A percentile compares a stretch with the other conserved stretches of the same genome.
Conservation (phyloP, 768 basidiomycete species). For the Mycena maculata region DNA sequence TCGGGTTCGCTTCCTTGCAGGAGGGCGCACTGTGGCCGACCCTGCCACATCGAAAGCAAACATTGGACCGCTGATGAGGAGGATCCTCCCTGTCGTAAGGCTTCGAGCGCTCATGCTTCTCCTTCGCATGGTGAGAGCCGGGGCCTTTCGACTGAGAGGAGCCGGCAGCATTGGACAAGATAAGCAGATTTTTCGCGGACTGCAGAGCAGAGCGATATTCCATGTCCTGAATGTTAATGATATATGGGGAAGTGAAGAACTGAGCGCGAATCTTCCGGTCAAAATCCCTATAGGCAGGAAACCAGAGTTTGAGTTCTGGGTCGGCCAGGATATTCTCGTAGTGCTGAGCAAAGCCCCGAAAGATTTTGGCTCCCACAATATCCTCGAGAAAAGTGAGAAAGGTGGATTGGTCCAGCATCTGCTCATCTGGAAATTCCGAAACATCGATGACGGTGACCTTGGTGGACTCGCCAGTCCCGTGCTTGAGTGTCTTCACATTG, state of each 20-base stretch:
- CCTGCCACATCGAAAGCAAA: conserved; percentile 18
- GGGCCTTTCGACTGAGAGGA: neutral
- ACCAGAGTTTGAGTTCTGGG: neutral
- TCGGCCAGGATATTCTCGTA: conserved; percentile 5
- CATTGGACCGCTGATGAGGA: neutral
- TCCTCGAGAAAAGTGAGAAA: conserved; percentile 1
- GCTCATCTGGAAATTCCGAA: conserved; percentile 14
- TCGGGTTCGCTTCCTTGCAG: conserved; percentile 6
- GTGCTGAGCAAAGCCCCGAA: neutral
- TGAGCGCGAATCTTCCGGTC: conserved; percentile 4
- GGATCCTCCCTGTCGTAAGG: neutral
- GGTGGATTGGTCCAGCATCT: neutral
- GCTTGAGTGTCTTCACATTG: conserved; percentile 19
- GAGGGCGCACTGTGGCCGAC: neutral
- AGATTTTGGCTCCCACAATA: neutral
- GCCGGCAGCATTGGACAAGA: neutral
- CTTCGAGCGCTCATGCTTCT: neutral
- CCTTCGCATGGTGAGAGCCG: neutral
- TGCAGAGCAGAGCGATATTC: conserved; percentile 12
- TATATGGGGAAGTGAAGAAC: conserved; percentile 16
- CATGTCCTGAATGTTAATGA: neutral
- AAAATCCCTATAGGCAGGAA: conserved; percentile 6
- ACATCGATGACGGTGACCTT: conserved; percentile 16
- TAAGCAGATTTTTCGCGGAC: neutral
- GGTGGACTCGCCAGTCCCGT: conserved; percentile 4